phyloP scores from a whole-genome alignment of 805 yeast species.

The Dipodascus albidus region DNA sequence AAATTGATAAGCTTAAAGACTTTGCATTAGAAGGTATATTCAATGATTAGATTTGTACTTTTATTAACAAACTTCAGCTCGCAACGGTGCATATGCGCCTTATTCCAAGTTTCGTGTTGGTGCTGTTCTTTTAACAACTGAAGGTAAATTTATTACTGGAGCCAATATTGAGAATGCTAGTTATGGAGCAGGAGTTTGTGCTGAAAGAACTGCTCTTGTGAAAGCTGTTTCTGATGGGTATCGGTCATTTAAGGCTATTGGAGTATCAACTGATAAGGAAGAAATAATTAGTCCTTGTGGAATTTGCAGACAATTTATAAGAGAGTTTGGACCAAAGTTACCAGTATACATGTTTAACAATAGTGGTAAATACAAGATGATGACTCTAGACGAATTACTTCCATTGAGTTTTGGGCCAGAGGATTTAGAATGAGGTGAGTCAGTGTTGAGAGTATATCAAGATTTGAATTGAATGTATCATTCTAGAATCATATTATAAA shows the following conservation, averaged over 20 bases:
- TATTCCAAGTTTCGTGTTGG: constrained; percentile 81
- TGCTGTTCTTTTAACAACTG: constrained; percentile 48
- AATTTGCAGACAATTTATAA: constrained; percentile 77
- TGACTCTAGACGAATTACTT: constrained; percentile 49
- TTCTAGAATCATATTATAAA: constrained; percentile 2
- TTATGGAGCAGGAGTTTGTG: constrained; percentile 68
- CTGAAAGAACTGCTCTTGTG: constrained; percentile 58
- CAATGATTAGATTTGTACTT: not conserved
- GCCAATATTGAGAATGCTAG: constrained; percentile 93
- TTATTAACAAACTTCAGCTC: constrained; percentile 25
- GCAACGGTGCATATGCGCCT: constrained; percentile 49
- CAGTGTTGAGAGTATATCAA: no score
- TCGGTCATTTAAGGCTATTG: constrained; percentile 44
- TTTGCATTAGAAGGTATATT: constrained; percentile 6
- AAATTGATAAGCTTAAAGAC: constrained; percentile 9
- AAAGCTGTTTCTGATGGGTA: constrained; percentile 35
- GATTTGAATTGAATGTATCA: constrained; percentile 4
- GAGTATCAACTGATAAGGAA: constrained; percentile 49
- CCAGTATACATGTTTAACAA: constrained; percentile 61
- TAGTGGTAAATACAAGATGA: constrained; percentile 26
- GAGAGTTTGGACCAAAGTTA: constrained; percentile 58
- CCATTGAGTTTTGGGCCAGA: constrained; percentile 88
- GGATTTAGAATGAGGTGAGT: constrained; percentile 34
- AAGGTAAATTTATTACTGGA: constrained; percentile 46
- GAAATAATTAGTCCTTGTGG: constrained; percentile 80